Conservation (phyloP, 495 filamentous ascomycete genomes). For the Aspergillus taichungensis region DNA sequence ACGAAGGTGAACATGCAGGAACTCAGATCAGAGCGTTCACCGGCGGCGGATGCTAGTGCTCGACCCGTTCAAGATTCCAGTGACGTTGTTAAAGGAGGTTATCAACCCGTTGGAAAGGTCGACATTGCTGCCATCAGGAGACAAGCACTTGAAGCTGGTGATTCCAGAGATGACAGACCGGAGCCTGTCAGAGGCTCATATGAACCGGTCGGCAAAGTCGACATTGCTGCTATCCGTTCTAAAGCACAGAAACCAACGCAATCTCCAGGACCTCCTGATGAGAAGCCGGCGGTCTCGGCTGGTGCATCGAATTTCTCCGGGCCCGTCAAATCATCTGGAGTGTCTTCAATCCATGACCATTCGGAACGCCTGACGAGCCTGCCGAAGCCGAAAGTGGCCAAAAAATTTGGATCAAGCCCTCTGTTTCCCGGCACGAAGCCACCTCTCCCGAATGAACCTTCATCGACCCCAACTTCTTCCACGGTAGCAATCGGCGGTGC, state of each 20-base stretch:
- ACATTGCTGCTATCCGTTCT: constrained; percentile 85
- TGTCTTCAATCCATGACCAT: constrained; percentile 55
- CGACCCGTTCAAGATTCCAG: constrained; percentile 23
- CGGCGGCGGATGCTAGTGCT: constrained; percentile 45
- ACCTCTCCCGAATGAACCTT: constrained; percentile 60
- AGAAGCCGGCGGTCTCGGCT: constrained; percentile 20
- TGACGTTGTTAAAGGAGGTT: constrained; percentile 79
- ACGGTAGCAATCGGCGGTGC: constrained; percentile 62
- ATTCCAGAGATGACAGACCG: constrained; percentile 62
- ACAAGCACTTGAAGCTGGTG: constrained; percentile 59
- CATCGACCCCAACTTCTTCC: constrained; percentile 40
- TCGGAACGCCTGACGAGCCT: constrained; percentile 78
- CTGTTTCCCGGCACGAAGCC: constrained; percentile 80
- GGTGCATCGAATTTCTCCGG: constrained; percentile 30
- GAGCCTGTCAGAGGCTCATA: constrained; percentile 82
- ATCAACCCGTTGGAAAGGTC: constrained; percentile 92
- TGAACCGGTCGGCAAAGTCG: constrained; percentile 87
- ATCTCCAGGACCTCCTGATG: constrained; percentile 32
- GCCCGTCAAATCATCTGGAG: constrained; percentile 54
- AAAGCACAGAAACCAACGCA: constrained; percentile 59
- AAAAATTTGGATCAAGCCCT: constrained; percentile 66
- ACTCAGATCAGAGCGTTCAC: constrained; percentile 57
- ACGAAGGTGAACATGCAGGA: constrained; percentile 86
- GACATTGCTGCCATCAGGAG: constrained; percentile 84
- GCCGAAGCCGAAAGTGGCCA: constrained; percentile 89